Evolutionary conservation across 139 green algal genomes (phyloP), one percentile per base, ranked within the genome.

Genomic region (Coelastrella sp.): DNA sequence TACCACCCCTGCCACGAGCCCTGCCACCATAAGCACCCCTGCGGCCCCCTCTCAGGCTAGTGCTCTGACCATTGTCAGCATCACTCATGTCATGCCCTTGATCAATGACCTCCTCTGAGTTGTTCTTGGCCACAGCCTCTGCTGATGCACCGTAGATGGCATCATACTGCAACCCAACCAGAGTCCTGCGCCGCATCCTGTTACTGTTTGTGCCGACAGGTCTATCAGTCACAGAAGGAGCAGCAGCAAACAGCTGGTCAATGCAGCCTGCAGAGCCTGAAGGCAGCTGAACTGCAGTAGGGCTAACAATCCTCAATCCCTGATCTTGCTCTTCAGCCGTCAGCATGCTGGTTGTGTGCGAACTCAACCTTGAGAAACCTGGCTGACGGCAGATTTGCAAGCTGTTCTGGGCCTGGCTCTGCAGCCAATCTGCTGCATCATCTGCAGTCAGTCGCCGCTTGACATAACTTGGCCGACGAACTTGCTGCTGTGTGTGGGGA

Each of bases 361-460:
- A 27, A 9, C 19, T 27, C 21, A 64, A 64, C 17, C 53, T 64
- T 9, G 53, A 21, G 17, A 5, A 5, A 19, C 30, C 17, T 6
- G 21, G 17, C 53, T 64, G 53, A 37, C 17, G 13, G 21, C 53
- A 21, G 21, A 64, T 32, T 27, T 27, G 53, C 48, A 57, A 57
- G 30, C 53, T 64, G 21, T 64, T 21, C 27, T 19, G 53, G 7
- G 51, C 27, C 27, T 68, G 45, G 34, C 17, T 41, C 8, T 83
- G 75, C 51, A 68, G 75, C 75, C 75, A 69, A 13, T 43, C 25
- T 32, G 53, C 53, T 25, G 37, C 75, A 59, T 83, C 53, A 32
- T 62, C 40, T 48, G 72, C 72, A 79, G 72, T 69, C 27, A 72
- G 66, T 51, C 75, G 53, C 37, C 51, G n/a, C 34, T 83, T 83